These are phyloP conservation scores for Mariannaea elegans DNA, from an alignment of 2,329 filamentous ascomycete species.

Conservation along the genomic window DNA sequence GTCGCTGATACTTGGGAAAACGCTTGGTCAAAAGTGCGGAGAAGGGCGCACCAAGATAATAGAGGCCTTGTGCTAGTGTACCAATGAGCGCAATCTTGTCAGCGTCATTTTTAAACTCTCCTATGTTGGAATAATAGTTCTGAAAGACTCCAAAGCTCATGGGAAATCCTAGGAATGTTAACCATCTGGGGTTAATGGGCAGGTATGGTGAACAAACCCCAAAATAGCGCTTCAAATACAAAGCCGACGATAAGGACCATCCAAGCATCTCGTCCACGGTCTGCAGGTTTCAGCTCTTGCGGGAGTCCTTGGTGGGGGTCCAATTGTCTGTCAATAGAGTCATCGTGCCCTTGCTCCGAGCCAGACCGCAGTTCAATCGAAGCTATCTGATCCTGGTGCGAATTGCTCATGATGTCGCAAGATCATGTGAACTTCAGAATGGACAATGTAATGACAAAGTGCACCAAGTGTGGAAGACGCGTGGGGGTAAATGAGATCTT, in stretches of 20 bases:
- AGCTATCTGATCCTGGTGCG: too few species aligned
- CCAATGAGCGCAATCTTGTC: slow-evolving; percentile 40
- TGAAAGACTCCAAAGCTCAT: slow-evolving; percentile 45
- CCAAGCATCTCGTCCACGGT: slow-evolving; percentile 39
- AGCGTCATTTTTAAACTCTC: slow-evolving; percentile 38
- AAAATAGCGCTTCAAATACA: slow-evolving; percentile 40
- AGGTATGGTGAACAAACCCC: slow-evolving; percentile 26
- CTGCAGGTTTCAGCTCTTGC: slow-evolving; percentile 24
- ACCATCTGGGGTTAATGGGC: too few species aligned
- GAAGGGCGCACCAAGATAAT: slow-evolving; percentile 46
- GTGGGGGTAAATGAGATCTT: too few species aligned
- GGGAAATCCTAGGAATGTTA: slow-evolving; percentile 37
- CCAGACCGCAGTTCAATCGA: too few species aligned
- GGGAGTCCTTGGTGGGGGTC: background rate
- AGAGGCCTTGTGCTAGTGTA: slow-evolving; percentile 42
- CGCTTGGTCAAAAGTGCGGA: slow-evolving; percentile 45
- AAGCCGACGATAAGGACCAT: slow-evolving; percentile 37
- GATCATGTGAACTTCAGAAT: too few species aligned
- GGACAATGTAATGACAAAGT: too few species aligned
- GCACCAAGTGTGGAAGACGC: too few species aligned
- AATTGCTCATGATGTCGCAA: too few species aligned
- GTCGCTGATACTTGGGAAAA: slow-evolving; percentile 43
- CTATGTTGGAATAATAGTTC: slow-evolving; percentile 39
- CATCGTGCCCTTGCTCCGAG: too few species aligned
- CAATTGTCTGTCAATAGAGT: background rate